Conservation (phyloP, 148 eudicot genomes). For the Beta vulgaris region DNA sequence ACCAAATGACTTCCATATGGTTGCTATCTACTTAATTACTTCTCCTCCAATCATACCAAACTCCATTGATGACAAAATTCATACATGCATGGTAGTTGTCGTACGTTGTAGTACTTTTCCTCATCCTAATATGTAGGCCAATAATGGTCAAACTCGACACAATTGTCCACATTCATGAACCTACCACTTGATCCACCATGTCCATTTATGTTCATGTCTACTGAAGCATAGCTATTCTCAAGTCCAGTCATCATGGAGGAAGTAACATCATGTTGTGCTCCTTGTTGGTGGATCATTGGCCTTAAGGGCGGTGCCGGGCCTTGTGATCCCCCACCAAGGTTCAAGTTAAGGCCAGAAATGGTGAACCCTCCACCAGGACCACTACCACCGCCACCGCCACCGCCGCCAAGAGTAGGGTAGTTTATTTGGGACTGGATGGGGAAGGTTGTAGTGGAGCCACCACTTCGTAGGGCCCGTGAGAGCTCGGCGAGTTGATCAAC, state of each 20-base stretch:
- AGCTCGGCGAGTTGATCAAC: slow-evolving; percentile 42
- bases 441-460: slow-evolving; percentile 34
- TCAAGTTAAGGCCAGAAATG: slow-evolving; percentile 63
- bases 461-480: slow-evolving; percentile 42
- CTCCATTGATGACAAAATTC: background rate
- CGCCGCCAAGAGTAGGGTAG: slow-evolving; percentile 34
- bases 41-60: background rate
- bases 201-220: slow-evolving; percentile 38
- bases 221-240: slow-evolving; percentile 40
- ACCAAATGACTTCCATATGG: slow-evolving; percentile 24
- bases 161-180: slow-evolving; percentile 55
- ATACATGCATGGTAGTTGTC: background rate
- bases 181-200: slow-evolving; percentile 35
- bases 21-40: background rate
- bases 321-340: slow-evolving; percentile 50
- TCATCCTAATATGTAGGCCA: slow-evolving; percentile 58
- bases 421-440: slow-evolving; percentile 44
- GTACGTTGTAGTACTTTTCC: background rate
- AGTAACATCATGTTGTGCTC: slow-evolving; percentile 28
- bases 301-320: slow-evolving; percentile 38
- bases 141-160: slow-evolving; percentile 65
- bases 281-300: slow-evolving; percentile 41
- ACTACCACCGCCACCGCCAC: slow-evolving; percentile 28
- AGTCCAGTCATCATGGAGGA: slow-evolving; percentile 39
- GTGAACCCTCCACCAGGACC: slow-evolving; percentile 44